Evolutionary conservation across 306 rosid genomes (phyloP).

Genomic region (Prunus fruticosa): DNA sequence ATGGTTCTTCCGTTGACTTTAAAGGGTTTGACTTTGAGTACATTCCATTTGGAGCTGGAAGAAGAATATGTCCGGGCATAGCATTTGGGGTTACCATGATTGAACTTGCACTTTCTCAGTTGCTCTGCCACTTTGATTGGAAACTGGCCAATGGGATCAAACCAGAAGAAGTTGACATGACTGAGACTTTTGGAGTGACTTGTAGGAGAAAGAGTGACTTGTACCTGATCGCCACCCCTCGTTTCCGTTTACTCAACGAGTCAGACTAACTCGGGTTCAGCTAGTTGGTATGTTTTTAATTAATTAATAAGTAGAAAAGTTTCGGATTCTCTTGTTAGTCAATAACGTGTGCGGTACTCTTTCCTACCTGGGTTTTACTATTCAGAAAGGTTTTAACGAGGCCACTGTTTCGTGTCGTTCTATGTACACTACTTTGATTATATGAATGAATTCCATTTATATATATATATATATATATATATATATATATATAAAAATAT

Average conservation of each 20-base stretch:
- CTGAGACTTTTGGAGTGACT: not conserved
- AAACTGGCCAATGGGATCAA: not conserved
- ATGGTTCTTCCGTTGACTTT: not conserved
- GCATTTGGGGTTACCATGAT: not conserved
- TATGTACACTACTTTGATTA: too few relatives aligned
- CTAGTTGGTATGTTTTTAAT: too few relatives aligned
- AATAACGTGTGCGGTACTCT: too few relatives aligned
- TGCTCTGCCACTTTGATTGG: slow-evolving; percentile 10
- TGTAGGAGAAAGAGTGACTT: not conserved
- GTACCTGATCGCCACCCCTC: not conserved
- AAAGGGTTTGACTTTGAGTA: not conserved
- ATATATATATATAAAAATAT: too few relatives aligned
- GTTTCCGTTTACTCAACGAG: not conserved
- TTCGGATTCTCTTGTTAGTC: too few relatives aligned
- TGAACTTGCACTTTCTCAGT: not conserved
- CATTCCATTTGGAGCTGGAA: slow-evolving; percentile 20
- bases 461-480: too few relatives aligned
- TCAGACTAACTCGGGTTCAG: not conserved
- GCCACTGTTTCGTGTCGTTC: too few relatives aligned
- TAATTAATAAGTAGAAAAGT: too few relatives aligned
- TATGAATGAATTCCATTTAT: too few relatives aligned
- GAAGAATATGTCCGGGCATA: slow-evolving; percentile 7
- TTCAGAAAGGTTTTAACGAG: too few relatives aligned
- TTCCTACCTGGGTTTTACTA: too few relatives aligned
- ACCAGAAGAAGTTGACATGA: not conserved